A percentile compares a stretch with the other conserved stretches of the same genome.
These are phyloP conservation scores for Lonicera japonica DNA, from an alignment of 129 eudicot genomes.

Conservation along the genomic window DNA sequence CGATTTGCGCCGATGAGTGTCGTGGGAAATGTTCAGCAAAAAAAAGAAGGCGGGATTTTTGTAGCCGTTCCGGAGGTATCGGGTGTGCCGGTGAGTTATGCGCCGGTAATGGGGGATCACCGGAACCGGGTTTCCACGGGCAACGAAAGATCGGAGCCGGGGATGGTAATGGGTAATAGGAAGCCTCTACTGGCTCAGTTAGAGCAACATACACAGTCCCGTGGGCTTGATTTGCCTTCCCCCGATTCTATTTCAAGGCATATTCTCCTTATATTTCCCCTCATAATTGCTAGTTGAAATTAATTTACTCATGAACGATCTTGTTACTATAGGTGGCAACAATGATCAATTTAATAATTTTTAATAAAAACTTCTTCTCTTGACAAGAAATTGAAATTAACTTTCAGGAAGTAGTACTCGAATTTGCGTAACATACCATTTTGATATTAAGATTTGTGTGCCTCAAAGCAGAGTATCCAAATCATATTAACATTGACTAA, in stretches of 20 bases:
- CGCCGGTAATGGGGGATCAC: constrained; percentile 20
- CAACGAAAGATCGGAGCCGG: constrained; percentile 50
- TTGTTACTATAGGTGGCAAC: too few relatives aligned
- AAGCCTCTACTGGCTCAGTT: constrained; percentile 14
- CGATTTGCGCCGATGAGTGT: constrained; percentile 36
- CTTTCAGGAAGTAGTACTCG: too few relatives aligned
- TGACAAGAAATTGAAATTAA: too few relatives aligned
- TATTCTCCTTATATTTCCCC: background rate
- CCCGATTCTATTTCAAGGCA: constrained; percentile 59
- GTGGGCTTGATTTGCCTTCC: constrained; percentile 32
- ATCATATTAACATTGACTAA: too few relatives aligned
- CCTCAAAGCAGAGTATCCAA: too few relatives aligned
- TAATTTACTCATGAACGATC: too few relatives aligned
- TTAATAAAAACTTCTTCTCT: too few relatives aligned
- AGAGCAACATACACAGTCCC: constrained; percentile 1
- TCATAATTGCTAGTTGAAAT: too few relatives aligned
- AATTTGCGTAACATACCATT: too few relatives aligned
- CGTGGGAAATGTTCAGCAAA: constrained; percentile 10
- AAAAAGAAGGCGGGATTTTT: constrained; percentile 9
- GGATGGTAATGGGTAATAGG: constrained; percentile 21
- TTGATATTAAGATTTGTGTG: too few relatives aligned
- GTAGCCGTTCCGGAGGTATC: constrained; percentile 5
- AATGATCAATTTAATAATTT: too few relatives aligned
- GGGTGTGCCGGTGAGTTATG: constrained; percentile 11
- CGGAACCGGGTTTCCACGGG: constrained; percentile 34